Conservation (phyloP, 768 basidiomycete genomes). For the Suillus subluteus region DNA sequence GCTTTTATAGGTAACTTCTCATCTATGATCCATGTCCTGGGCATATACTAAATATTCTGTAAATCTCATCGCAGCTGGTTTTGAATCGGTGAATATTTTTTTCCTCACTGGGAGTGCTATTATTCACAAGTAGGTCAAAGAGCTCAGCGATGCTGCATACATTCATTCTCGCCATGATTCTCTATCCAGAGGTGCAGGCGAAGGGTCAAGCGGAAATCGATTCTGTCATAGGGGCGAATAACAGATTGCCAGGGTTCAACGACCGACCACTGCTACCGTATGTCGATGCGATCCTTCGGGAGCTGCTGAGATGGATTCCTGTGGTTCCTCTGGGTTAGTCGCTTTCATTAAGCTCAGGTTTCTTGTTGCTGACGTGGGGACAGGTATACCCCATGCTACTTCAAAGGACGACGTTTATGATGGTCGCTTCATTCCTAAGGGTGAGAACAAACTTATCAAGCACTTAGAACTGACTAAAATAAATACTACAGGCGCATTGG, state of each 20-base stretch:
- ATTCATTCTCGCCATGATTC: conserved; percentile 33
- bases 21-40: background rate
- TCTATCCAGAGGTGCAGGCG: conserved; percentile 30
- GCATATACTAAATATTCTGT: background rate
- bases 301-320: conserved; percentile 34
- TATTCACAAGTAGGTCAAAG: conserved; percentile 14
- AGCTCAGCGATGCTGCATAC: conserved; percentile 27
- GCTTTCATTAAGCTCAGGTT: background rate
- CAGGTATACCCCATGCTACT: conserved; percentile 31
- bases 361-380: background rate
- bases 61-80: conserved; percentile 23
- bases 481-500: conserved; percentile 25
- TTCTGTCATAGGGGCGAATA: conserved; percentile 23
- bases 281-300: conserved; percentile 44
- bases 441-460: conserved; percentile 10
- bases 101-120: background rate
- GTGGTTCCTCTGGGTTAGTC: conserved; percentile 27
- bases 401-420: conserved; percentile 29
- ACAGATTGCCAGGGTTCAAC: conserved; percentile 29
- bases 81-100: conserved; percentile 24
- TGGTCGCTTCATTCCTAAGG: conserved; percentile 47
- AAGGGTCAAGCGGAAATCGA: conserved; percentile 33
- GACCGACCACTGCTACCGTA: conserved; percentile 41
- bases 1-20: conserved; percentile 24
- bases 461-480: background rate